Evolutionary conservation across 1,284 basidiomycete species (phyloP).

Genomic region (Tilletia walkeri): DNA sequence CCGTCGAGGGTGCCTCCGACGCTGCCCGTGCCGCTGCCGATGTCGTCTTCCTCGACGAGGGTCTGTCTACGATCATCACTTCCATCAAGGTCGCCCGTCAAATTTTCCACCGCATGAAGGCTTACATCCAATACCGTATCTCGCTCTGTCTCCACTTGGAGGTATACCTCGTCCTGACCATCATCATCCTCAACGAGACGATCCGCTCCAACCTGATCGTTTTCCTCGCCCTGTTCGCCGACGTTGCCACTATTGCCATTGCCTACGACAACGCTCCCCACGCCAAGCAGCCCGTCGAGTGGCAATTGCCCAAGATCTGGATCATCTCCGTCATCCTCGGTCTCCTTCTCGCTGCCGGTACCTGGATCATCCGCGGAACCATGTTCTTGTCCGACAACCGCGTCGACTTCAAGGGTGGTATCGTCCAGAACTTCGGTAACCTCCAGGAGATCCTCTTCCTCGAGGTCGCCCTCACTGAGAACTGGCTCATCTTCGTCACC

Average conservation of each 20-base stretch:
- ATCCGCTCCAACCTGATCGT: conserved; percentile 64
- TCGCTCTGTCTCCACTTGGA: conserved; percentile 63
- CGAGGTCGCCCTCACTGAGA: conserved; percentile 64
- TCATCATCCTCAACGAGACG: conserved; percentile 62
- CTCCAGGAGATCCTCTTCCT: conserved; percentile 63
- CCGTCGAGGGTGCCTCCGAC: conserved; percentile 61
- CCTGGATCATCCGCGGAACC: conserved; percentile 63
- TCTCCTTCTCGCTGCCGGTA: conserved; percentile 60
- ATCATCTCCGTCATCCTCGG: conserved; percentile 61
- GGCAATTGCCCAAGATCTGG: conserved; percentile 65
- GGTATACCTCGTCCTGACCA: conserved; percentile 62
- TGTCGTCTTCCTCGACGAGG: conserved; percentile 63
- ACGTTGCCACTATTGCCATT: conserved; percentile 61
- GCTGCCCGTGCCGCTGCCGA: conserved; percentile 61
- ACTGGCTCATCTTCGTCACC: conserved; percentile 63
- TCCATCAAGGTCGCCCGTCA: conserved; percentile 64
- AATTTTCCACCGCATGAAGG: conserved; percentile 66
- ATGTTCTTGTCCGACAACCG: conserved; percentile 57
- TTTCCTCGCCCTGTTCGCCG: conserved; percentile 64
- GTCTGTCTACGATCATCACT: conserved; percentile 61
- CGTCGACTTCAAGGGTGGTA: conserved; percentile 55
- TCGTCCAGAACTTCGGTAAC: conserved; percentile 62
- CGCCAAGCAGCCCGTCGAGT: conserved; percentile 62
- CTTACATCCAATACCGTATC: conserved; percentile 59
- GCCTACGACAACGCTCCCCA: conserved; percentile 63